Evolutionary conservation across 2,329 filamentous ascomycete species (phyloP).

Genomic region (Penicillium sp.): DNA sequence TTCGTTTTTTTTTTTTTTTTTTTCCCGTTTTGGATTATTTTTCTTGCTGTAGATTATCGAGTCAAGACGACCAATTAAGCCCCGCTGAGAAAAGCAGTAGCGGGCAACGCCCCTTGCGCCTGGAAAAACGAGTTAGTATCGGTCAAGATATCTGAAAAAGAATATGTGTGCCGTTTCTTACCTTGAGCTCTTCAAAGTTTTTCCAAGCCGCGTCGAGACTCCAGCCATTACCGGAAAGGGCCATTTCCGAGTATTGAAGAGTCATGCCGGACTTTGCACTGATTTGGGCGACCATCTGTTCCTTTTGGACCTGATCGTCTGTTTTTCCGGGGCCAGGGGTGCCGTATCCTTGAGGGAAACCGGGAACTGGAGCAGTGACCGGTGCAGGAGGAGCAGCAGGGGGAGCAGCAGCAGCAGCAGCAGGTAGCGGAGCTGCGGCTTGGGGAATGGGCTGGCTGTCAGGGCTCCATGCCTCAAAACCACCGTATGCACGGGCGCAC

Average conservation of each 20-base stretch:
- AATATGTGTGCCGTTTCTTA: conserved; percentile 40
- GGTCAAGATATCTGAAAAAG: not conserved
- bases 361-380: conserved; percentile 21
- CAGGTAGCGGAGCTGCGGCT: conserved; percentile 46
- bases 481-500: conserved; percentile 70
- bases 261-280: conserved; percentile 81
- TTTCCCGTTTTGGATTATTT: too few relatives aligned
- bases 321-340: conserved; percentile 48
- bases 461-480: conserved; percentile 55
- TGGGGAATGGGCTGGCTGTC: conserved; percentile 39
- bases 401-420: conserved; percentile 17
- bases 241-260: conserved; percentile 76
- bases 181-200: conserved; percentile 77
- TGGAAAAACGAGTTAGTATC: conserved; percentile 29
- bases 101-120: conserved; percentile 50
- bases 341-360: conserved; percentile 45
- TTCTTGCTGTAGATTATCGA: not conserved
- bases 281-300: conserved; percentile 72
- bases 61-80: conserved; percentile 7
- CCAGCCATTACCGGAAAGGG: conserved; percentile 79
- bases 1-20: too few relatives aligned
- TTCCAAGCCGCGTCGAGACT: conserved; percentile 74
- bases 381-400: conserved; percentile 28
- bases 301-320: conserved; percentile 62
- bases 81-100: conserved; percentile 53